These are phyloP conservation scores for Lichtheimia ornata DNA, from an alignment of 371 early-diverging fungal species.

Conservation along the genomic window DNA sequence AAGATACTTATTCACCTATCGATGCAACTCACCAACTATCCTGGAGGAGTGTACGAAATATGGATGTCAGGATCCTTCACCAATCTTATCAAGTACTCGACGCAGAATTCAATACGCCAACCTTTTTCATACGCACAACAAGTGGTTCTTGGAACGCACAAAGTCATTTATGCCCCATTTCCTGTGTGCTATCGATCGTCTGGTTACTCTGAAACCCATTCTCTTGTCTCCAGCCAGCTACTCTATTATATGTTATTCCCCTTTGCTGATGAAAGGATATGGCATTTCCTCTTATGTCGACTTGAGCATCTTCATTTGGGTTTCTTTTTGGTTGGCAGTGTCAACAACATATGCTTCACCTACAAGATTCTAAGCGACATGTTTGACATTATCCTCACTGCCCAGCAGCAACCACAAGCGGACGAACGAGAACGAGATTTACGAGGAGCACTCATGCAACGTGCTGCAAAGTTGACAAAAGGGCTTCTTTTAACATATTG, in stretches of 20 bases:
- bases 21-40: conserved; percentile 29
- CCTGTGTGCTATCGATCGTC: conserved; percentile 33
- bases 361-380: conserved; percentile 60
- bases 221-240: conserved; percentile 34
- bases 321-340: conserved; percentile 62
- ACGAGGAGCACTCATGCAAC: conserved; percentile 16
- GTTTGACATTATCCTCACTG: conserved; percentile 53
- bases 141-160: background rate
- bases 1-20: conserved; percentile 54
- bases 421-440: conserved; percentile 6
- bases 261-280: conserved; percentile 53
- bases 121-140: conserved; percentile 3
- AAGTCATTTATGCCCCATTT: conserved; percentile 40
- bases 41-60: conserved; percentile 13
- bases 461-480: conserved; percentile 23
- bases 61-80: conserved; percentile 18
- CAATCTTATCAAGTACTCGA: conserved; percentile 13
- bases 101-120: conserved; percentile 11
- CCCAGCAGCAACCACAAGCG: conserved; percentile 14
- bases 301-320: conserved; percentile 63
- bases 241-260: conserved; percentile 50
- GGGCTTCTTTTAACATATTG: conserved; percentile 42
- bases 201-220: conserved; percentile 9
- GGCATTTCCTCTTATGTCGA: conserved; percentile 54
- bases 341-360: conserved; percentile 60